Evolutionary conservation across 2,329 filamentous ascomycete genomes (phyloP).

Genomic region (Colletotrichum scovillei): DNA sequence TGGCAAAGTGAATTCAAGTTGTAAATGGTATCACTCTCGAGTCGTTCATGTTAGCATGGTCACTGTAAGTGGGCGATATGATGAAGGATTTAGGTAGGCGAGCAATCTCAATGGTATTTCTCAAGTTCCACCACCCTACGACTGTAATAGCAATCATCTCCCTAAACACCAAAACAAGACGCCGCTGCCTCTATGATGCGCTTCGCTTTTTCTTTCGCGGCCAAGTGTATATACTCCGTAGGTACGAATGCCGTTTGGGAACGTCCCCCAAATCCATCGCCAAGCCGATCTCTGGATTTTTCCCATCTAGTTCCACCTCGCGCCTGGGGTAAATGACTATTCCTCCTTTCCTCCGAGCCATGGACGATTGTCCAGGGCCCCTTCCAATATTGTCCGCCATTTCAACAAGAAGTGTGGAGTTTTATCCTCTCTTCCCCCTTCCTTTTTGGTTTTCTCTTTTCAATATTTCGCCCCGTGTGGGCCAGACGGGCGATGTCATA

Average conservation of each 20-base stretch:
- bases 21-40: not conserved
- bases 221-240: constrained; percentile 14
- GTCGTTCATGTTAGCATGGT: not conserved
- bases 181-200: constrained; percentile 21
- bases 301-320: constrained; percentile 9
- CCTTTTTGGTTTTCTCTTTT: not conserved
- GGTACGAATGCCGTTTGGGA: constrained; percentile 4
- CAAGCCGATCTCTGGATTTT: constrained; percentile 15
- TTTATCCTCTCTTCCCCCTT: not conserved
- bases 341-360: constrained; percentile 11
- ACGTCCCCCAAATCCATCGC: not conserved
- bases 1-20: not conserved
- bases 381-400: not conserved
- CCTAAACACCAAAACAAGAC: not conserved
- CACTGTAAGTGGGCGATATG: not conserved
- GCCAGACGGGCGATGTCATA: constrained; percentile 18
- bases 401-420: constrained; percentile 14
- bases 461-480: constrained; percentile 22
- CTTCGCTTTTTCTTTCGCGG: not conserved
- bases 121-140: not conserved
- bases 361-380: constrained; percentile 7
- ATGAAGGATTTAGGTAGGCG: not conserved
- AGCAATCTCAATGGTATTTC: not conserved
- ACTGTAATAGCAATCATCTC: constrained; percentile 2
- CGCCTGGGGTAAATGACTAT: constrained; percentile 2